These are phyloP conservation scores for Saprolegnia diclina DNA, from an alignment of 352 stramenopile genomes.

Conservation along the genomic window DNA sequence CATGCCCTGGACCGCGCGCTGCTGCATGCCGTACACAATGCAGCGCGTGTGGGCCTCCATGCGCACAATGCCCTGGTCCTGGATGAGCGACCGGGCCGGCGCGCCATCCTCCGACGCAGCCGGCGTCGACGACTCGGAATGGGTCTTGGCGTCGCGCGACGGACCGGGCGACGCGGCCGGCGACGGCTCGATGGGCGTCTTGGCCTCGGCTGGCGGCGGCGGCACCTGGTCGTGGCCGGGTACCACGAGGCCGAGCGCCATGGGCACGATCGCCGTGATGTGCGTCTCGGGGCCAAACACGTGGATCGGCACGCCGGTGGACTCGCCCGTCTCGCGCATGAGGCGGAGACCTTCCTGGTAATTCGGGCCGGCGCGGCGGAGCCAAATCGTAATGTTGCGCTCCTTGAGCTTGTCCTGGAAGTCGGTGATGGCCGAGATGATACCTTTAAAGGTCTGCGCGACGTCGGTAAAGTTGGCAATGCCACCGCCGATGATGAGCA, in stretches of 20 bases:
- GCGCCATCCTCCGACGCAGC: conserved; percentile 25
- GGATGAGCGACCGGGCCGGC: conserved; percentile 38
- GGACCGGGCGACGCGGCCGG: background rate
- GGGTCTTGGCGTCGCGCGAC: background rate
- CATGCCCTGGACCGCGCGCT: conserved; percentile 94
- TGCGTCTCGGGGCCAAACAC: conserved; percentile 95
- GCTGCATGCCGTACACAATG: conserved; percentile 95
- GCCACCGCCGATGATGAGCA: conserved; percentile 95
- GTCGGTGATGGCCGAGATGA: conserved; percentile 92
- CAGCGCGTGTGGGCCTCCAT: conserved; percentile 85
- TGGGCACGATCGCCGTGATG: conserved; percentile 92
- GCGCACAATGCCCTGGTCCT: conserved; percentile 80
- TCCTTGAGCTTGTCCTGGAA: conserved; percentile 90
- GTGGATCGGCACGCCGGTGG: conserved; percentile 89
- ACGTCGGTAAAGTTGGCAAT: conserved; percentile 99
- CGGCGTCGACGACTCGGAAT: background rate
- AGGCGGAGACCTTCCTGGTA: conserved; percentile 94
- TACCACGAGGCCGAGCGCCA: conserved; percentile 88
- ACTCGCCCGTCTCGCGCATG: conserved; percentile 87
- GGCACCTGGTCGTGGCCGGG: conserved; percentile 25
- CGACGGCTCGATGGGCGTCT: conserved; percentile 11
- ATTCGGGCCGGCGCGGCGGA: conserved; percentile 94
- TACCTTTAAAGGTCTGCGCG: conserved; percentile 95
- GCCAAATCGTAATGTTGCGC: conserved; percentile 90
- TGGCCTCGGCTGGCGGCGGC: conserved; percentile 13